These are phyloP conservation scores for Raddia guianensis DNA, from an alignment of 176 grass and related monocot species.

Conservation along the genomic window DNA sequence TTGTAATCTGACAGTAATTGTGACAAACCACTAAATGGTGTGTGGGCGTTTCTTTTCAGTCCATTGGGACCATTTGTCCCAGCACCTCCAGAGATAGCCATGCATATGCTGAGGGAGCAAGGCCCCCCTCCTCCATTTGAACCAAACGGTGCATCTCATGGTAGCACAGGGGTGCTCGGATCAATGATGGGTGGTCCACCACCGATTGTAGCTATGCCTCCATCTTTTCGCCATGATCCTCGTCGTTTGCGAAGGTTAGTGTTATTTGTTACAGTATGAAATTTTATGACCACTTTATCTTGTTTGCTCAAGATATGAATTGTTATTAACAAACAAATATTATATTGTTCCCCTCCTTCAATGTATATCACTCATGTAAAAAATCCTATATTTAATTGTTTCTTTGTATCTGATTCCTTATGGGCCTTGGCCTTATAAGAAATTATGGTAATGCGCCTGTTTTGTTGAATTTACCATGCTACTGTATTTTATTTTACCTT, in stretches of 20 bases:
- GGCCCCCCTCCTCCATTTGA: constrained; percentile 65
- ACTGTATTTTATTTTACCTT: neutral
- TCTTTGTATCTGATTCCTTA: constrained; percentile 1
- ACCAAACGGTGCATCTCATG: constrained; percentile 57
- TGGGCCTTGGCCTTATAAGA: neutral
- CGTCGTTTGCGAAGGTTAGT: constrained; percentile 85
- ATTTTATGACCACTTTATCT: constrained; percentile 1
- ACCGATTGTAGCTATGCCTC: constrained; percentile 81
- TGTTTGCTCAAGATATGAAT: constrained; percentile 1
- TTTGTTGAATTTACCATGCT: constrained; percentile 7
- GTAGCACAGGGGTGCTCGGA: constrained; percentile 58
- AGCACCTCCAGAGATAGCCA: constrained; percentile 96
- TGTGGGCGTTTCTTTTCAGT: constrained; percentile 55
- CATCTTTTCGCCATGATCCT: constrained; percentile 84
- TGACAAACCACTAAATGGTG: constrained; percentile 16
- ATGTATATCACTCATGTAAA: too few relatives aligned
- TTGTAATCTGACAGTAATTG: constrained; percentile 15
- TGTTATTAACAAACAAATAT: neutral
- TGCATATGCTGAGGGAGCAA: constrained; percentile 95
- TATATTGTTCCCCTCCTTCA: neutral
- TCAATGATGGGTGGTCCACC: constrained; percentile 59
- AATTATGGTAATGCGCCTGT: neutral
- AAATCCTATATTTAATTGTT: neutral
- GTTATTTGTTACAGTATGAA: constrained; percentile 1
- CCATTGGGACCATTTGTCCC: constrained; percentile 97